Percentiles rank a stretch among this genome's conserved stretches.
Evolutionary conservation across 2,329 filamentous ascomycete genomes (phyloP).

Genomic region (Exserohilum rostratum): DNA sequence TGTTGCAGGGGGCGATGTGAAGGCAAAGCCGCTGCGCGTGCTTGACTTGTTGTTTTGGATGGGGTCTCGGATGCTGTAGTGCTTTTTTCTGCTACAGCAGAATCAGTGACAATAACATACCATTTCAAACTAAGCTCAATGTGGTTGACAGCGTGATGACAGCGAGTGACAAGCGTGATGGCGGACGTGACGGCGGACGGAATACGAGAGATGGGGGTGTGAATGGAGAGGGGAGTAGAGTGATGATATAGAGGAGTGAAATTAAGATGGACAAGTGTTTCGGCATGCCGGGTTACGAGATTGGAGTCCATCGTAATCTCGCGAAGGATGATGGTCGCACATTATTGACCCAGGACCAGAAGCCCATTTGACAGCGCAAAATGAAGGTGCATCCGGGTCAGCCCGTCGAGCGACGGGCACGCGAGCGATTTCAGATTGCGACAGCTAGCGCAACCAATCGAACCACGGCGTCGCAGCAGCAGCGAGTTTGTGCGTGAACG

Average conservation of each 20-base stretch:
- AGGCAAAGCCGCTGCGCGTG: slow-evolving; percentile 42
- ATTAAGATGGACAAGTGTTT: slow-evolving; percentile 12
- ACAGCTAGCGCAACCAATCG: neutral
- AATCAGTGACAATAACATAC: slow-evolving; percentile 36
- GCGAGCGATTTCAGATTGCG: neutral
- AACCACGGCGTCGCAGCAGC: neutral
- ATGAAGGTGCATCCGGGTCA: slow-evolving; percentile 13
- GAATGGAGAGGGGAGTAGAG: neutral
- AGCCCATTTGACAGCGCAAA: slow-evolving; percentile 14
- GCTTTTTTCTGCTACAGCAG: slow-evolving; percentile 24
- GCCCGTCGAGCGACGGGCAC: slow-evolving; percentile 2
- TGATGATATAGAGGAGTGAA: slow-evolving; percentile 9
- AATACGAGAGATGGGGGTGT: neutral
- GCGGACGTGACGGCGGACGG: neutral
- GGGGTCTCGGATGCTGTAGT: slow-evolving; percentile 28
- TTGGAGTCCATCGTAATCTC: slow-evolving; percentile 16
- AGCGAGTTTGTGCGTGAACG: neutral
- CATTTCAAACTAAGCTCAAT: slow-evolving; percentile 20
- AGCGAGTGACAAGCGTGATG: too few relatives aligned
- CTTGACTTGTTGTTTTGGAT: slow-evolving; percentile 33
- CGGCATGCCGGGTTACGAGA: slow-evolving; percentile 5
- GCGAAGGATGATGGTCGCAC: neutral
- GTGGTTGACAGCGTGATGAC: too few relatives aligned
- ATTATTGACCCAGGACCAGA: neutral
- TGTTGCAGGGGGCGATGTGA: slow-evolving; percentile 29